Conservation (phyloP, 2,329 filamentous ascomycete genomes). For the Myriangium duriaei region DNA sequence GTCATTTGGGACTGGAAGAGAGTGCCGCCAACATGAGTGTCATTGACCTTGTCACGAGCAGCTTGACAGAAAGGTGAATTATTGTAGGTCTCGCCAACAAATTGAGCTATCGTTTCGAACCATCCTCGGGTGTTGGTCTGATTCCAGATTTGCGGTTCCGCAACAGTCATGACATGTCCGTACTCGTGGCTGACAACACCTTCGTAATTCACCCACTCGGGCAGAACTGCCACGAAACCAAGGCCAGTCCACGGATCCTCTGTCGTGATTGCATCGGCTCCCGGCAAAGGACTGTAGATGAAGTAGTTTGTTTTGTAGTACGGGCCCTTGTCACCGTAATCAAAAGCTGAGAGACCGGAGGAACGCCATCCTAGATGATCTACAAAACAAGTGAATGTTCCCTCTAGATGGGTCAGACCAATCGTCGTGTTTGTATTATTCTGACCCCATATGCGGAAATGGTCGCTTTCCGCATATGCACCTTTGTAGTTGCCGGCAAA, state of each 20-base stretch:
- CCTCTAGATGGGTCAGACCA: slow-evolving; percentile 33
- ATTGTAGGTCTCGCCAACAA: slow-evolving; percentile 37
- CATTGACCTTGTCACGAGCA: slow-evolving; percentile 24
- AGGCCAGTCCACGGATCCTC: slow-evolving; percentile 29
- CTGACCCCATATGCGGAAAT: slow-evolving; percentile 30
- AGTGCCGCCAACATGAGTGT: slow-evolving; percentile 25
- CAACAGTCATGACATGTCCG: slow-evolving; percentile 38
- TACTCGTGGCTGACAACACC: slow-evolving; percentile 39
- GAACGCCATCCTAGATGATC: slow-evolving; percentile 16
- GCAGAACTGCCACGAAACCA: slow-evolving; percentile 33
- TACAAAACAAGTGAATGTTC: slow-evolving; percentile 25
- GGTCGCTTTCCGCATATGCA: slow-evolving; percentile 15
- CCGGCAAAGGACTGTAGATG: slow-evolving; percentile 20
- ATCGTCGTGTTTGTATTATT: slow-evolving; percentile 20
- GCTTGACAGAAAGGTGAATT: slow-evolving; percentile 33
- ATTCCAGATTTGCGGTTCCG: slow-evolving; percentile 26
- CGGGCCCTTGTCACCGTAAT: slow-evolving; percentile 25
- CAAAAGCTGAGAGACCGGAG: slow-evolving; percentile 16
- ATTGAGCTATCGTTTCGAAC: slow-evolving; percentile 42
- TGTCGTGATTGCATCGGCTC: slow-evolving; percentile 31
- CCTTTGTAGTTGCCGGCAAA: background rate
- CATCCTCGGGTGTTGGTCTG: slow-evolving; percentile 36
- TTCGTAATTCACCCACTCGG: slow-evolving; percentile 27
- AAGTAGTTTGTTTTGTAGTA: slow-evolving; percentile 39
- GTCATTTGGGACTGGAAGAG: slow-evolving; percentile 34